Conservation (phyloP, 225 moss, liverwort and hornwort species). For the Lunularia cruciata region DNA sequence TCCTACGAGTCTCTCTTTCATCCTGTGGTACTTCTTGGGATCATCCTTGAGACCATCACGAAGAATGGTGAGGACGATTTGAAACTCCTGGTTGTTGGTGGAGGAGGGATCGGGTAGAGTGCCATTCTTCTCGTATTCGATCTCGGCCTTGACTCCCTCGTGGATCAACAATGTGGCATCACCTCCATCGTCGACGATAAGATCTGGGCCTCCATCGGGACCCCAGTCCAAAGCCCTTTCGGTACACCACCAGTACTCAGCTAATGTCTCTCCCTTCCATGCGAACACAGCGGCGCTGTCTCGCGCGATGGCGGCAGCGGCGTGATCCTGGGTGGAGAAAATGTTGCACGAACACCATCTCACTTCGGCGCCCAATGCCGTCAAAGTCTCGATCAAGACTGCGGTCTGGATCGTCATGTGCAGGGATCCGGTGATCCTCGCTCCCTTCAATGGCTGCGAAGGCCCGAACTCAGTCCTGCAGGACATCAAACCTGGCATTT, state of each 20-base stretch:
- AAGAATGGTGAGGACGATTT: slow-evolving; percentile 72
- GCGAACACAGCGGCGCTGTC: slow-evolving; percentile 95
- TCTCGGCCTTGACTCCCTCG: slow-evolving; percentile 96
- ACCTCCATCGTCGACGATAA: slow-evolving; percentile 94
- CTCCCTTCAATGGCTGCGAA: slow-evolving; percentile 87
- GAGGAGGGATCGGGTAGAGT: slow-evolving; percentile 66
- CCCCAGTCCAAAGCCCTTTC: slow-evolving; percentile 95
- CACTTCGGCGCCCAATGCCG: slow-evolving; percentile 87
- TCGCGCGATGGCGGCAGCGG: slow-evolving; percentile 80
- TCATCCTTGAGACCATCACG: slow-evolving; percentile 80
- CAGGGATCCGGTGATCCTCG: slow-evolving; percentile 79
- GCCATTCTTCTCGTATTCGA: slow-evolving; percentile 79
- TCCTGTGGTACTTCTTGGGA: slow-evolving; percentile 86
- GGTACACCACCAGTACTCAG: slow-evolving; percentile 99
- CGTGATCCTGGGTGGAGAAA: slow-evolving; percentile 94
- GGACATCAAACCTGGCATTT: slow-evolving; percentile 88
- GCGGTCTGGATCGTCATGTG: slow-evolving; percentile 98
- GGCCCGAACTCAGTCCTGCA: slow-evolving; percentile 73
- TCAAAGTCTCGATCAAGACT: slow-evolving; percentile 86
- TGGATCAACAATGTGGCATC: slow-evolving; percentile 91
- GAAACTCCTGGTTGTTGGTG: slow-evolving; percentile 86
- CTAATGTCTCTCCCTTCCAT: slow-evolving; percentile 97
- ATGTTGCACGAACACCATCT: slow-evolving; percentile 99
- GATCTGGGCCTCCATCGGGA: slow-evolving; percentile 78
- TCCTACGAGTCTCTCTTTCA: slow-evolving; percentile 81